Evolutionary conservation across 176 grass and related monocot genomes (phyloP).

Genomic region (Leersia perrieri): DNA sequence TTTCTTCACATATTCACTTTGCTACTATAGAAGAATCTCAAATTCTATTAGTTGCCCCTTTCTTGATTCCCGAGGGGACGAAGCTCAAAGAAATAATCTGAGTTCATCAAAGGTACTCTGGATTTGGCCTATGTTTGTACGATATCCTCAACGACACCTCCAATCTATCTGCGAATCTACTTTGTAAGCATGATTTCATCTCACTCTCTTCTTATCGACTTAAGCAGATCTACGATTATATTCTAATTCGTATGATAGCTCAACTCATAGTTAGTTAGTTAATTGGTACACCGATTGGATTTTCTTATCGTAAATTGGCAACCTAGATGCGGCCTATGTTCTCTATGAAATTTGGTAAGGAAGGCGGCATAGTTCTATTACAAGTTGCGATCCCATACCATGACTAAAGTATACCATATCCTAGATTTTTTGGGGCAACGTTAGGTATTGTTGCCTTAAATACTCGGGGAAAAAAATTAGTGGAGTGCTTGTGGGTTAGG

Average conservation of each 20-base stretch:
- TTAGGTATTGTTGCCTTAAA: not conserved
- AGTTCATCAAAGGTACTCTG: not conserved
- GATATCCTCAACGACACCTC: not conserved
- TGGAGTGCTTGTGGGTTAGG: not conserved
- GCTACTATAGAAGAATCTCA: not conserved
- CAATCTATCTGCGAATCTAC: not conserved
- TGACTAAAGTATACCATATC: not conserved
- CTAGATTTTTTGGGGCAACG: not conserved
- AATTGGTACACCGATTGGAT: not conserved
- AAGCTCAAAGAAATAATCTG: not conserved
- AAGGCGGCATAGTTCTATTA: not conserved
- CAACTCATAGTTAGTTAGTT: not conserved
- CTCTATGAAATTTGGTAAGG: not conserved
- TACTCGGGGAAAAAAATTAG: not conserved
- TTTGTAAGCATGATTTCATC: conserved; percentile 1
- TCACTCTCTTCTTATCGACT: not conserved
- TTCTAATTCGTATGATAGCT: not conserved
- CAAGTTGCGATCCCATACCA: not conserved
- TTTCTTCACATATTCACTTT: not conserved
- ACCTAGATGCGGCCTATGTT: not conserved
- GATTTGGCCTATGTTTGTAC: not conserved
- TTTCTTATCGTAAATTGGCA: not conserved
- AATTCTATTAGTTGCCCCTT: not conserved
- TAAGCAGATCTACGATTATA: not conserved
- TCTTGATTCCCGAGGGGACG: not conserved